Evolutionary conservation across 2,329 filamentous ascomycete species (phyloP).

Genomic region (Stemphylium lycopersici): DNA sequence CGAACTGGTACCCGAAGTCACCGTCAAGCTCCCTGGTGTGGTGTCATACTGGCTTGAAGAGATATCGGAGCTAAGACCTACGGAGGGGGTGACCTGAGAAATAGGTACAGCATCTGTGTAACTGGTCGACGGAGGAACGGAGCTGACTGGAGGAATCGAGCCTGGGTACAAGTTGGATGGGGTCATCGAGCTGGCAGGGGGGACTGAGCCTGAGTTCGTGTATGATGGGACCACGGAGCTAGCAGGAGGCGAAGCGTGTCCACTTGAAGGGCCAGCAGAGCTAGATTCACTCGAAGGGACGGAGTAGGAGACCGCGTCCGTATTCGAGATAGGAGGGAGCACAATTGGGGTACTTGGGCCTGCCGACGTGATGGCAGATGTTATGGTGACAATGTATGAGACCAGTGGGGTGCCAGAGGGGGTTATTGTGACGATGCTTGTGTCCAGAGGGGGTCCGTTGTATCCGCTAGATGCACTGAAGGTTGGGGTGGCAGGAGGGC

Average conservation of each 20-base stretch:
- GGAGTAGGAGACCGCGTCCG: conserved; percentile 9
- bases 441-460: background rate
- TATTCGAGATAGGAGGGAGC: conserved; percentile 5
- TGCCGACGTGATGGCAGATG: background rate
- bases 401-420: background rate
- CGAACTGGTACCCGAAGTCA: background rate
- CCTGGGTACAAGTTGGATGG: background rate
- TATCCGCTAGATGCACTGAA: conserved; percentile 10
- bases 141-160: background rate
- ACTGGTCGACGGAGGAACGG: background rate
- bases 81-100: background rate
- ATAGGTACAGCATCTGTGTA: conserved; percentile 10
- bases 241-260: conserved; percentile 1
- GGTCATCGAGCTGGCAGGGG: background rate
- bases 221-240: conserved; percentile 6
- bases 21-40: background rate
- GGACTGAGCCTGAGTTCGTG: background rate
- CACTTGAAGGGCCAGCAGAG: conserved; percentile 3
- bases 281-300: conserved; percentile 2
- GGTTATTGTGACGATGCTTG: background rate
- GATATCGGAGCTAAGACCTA: background rate
- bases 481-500: conserved; percentile 5
- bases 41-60: background rate
- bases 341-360: background rate
- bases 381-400: background rate